Percentiles rank a stretch among this genome's conserved stretches.
These are phyloP conservation scores for Asterophora parasitica DNA, from an alignment of 768 basidiomycete species.

Conservation along the genomic window DNA sequence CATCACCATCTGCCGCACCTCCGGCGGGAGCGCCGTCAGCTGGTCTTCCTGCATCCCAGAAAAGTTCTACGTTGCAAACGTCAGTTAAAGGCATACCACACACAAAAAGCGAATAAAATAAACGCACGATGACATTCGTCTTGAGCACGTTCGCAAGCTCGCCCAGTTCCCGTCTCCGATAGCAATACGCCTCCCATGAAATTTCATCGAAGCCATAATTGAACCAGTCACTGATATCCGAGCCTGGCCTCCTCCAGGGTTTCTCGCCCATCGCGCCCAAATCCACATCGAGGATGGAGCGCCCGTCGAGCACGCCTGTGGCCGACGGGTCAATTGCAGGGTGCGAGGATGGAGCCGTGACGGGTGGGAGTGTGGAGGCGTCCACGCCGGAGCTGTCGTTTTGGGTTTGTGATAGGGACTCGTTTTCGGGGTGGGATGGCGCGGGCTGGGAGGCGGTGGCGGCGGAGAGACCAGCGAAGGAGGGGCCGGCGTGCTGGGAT, in stretches of 20 bases:
- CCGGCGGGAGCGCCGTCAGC: constrained; percentile 69
- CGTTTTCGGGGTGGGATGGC: constrained; percentile 4
- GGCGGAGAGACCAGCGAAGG: constrained; percentile 16
- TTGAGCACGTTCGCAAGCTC: constrained; percentile 79
- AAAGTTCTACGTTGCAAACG: constrained; percentile 53
- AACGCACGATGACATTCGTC: constrained; percentile 73
- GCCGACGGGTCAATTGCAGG: constrained; percentile 69
- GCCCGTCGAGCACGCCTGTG: constrained; percentile 65
- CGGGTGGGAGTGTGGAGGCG: constrained; percentile 58
- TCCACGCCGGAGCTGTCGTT: constrained; percentile 46
- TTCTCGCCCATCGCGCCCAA: constrained; percentile 71
- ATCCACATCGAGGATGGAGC: constrained; percentile 83
- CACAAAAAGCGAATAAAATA: not conserved
- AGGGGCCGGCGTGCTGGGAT: constrained; percentile 14
- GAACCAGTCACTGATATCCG: constrained; percentile 96
- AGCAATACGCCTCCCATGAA: constrained; percentile 91
- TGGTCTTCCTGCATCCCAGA: constrained; percentile 81
- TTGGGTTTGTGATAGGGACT: constrained; percentile 9
- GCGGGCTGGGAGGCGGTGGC: constrained; percentile 10
- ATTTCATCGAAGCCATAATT: constrained; percentile 99
- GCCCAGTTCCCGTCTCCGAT: constrained; percentile 74
- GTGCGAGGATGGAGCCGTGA: constrained; percentile 71
- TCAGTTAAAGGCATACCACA: not conserved
- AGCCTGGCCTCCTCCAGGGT: constrained; percentile 88
- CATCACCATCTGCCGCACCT: constrained; percentile 85